Percentiles rank a stretch among this genome's conserved stretches.
These are phyloP conservation scores for Phytophthora colocasiae DNA, from an alignment of 352 stramenopile genomes.

Conservation along the genomic window DNA sequence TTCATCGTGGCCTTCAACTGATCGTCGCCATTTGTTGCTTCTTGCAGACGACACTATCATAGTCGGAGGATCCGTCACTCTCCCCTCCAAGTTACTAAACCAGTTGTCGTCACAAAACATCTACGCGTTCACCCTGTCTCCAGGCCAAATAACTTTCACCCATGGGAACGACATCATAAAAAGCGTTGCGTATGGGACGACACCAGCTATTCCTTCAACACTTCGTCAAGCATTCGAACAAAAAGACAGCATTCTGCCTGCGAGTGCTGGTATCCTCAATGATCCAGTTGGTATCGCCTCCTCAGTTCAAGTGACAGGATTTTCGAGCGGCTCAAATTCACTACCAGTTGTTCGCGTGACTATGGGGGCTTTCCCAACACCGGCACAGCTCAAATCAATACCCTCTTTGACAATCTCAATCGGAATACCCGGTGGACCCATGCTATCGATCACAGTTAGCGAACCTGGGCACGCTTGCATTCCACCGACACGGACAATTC, in stretches of 20 bases:
- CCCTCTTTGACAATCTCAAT: conserved; percentile 26
- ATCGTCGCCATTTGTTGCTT: conserved; percentile 34
- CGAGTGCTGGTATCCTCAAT: conserved; percentile 27
- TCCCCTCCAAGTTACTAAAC: conserved; percentile 17
- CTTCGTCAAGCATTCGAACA: conserved; percentile 39
- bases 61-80: conserved; percentile 10
- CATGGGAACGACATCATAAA: conserved; percentile 28
- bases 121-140: conserved; percentile 44
- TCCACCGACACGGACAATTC: conserved; percentile 7
- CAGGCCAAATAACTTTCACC: conserved; percentile 11
- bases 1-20: conserved; percentile 36
- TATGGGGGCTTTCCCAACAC: conserved; percentile 28
- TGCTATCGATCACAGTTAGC: conserved; percentile 34
- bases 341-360: conserved; percentile 42
- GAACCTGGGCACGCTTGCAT: conserved; percentile 51
- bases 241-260: conserved; percentile 34
- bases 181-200: conserved; percentile 26
- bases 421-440: conserved; percentile 35
- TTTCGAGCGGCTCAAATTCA: conserved; percentile 30
- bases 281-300: conserved; percentile 32
- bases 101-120: conserved; percentile 29
- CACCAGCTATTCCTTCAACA: conserved; percentile 24
- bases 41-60: conserved; percentile 24
- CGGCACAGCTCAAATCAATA: conserved; percentile 9
- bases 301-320: conserved; percentile 30